These are phyloP conservation scores for Polyporus arcularius DNA, from an alignment of 768 basidiomycete genomes.

Conservation along the genomic window DNA sequence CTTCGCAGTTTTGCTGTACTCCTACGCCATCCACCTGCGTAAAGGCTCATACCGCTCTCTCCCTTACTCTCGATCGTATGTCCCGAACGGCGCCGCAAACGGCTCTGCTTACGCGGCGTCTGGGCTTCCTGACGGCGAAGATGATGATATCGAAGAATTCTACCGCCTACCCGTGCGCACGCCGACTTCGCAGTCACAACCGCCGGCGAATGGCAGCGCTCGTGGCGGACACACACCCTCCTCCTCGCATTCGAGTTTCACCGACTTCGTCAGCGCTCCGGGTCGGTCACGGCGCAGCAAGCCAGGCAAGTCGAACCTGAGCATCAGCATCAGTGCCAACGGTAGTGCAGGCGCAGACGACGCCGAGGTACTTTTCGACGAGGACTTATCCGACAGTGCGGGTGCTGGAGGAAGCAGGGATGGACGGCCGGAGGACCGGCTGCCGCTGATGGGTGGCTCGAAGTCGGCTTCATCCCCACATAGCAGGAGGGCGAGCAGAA, in stretches of 20 bases:
- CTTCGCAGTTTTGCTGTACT: constrained; percentile 88
- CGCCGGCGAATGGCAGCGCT: constrained; percentile 8
- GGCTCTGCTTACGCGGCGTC: constrained; percentile 10
- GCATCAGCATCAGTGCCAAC: constrained; percentile 18
- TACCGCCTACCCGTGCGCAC: constrained; percentile 62
- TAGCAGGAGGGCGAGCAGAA: constrained; percentile 20
- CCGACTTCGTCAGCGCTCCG: constrained; percentile 66
- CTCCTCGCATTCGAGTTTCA: constrained; percentile 53
- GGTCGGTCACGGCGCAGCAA: constrained; percentile 26
- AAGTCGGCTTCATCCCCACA: constrained; percentile 11
- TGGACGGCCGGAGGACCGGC: constrained; percentile 26
- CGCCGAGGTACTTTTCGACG: constrained; percentile 62
- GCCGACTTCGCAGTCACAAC: constrained; percentile 6
- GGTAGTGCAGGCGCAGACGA: constrained; percentile 24
- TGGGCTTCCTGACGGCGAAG: constrained; percentile 47
- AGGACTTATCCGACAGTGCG: constrained; percentile 44
- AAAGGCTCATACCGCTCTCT: constrained; percentile 88
- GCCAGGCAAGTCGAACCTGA: constrained; percentile 24
- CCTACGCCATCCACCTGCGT: constrained; percentile 90
- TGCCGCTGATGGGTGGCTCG: constrained; percentile 24
- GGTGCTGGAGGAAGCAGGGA: constrained; percentile 11
- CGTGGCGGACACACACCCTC: constrained; percentile 13
- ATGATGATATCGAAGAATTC: constrained; percentile 64
- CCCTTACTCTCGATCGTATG: constrained; percentile 41
- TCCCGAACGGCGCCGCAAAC: constrained; percentile 17